Evolutionary conservation across 2,329 filamentous ascomycete genomes (phyloP), one percentile per base, ranked within the genome.

Genomic region (Penicillium psychrosexuale): DNA sequence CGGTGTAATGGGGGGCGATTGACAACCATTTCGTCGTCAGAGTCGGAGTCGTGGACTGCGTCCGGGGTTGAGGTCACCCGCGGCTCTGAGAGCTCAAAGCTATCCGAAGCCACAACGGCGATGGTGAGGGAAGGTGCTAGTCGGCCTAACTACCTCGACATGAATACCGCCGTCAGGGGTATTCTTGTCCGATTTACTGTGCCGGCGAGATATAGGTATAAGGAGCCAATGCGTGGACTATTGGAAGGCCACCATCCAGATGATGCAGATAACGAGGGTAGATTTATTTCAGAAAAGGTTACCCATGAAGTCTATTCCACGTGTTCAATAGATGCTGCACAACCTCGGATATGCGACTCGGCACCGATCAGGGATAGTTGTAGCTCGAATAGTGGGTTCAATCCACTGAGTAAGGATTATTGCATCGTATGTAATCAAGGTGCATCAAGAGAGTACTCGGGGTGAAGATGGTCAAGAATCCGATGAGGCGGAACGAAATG

Each of bases 1-100:
- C 76, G 77, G 60, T 78, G 73, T 65, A 80, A 73, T 45, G 77
- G 69, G 17, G 82, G 76, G 59, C 78, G 75, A 59, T 69, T 75
- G 58, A 69, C 67, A 50, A 73, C 68, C 66, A 80, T 75, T 33
- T 77, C 75, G 68, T 76, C 76, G 59, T 75, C 72, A 57, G 72
- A 73, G 49, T 71, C 69, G 42, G 67, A 68, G 55, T 76, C 67
- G 62, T 68, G 66, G 58, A 64, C 68, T 56, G 66, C 65, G 61
- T 74, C 71, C 61, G 71, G 68, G 54, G 70, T 66, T 59, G 57
- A 51, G 28, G 56, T 56, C 49, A 64, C 65, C 62, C 62, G 52
- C 44, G 56, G 46, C 43, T 61, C 60, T 56, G 58, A 53, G n/a
- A 65, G 56, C 53, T 68, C 63, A 47, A 66, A 54, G 34, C 47